These are phyloP conservation scores for Cladosporium colombiae DNA, from an alignment of 2,329 filamentous ascomycete species.

Conservation along the genomic window DNA sequence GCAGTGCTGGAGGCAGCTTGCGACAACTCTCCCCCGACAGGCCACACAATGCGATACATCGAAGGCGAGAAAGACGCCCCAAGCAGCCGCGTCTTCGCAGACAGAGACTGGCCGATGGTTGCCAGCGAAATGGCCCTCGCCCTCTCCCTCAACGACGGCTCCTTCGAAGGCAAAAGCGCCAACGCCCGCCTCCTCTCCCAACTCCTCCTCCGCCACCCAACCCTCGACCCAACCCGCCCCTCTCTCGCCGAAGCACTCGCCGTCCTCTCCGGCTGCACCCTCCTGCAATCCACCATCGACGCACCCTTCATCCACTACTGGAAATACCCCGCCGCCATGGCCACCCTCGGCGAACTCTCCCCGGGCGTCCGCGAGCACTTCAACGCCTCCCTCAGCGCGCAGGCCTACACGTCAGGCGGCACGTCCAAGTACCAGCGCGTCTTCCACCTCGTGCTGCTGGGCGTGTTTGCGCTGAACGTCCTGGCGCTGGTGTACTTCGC, in stretches of 20 bases:
- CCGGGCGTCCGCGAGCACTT: constrained; percentile 59
- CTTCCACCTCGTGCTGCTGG: constrained; percentile 66
- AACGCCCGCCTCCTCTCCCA: constrained; percentile 49
- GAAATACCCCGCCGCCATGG: too few species aligned
- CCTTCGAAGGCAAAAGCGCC: constrained; percentile 45
- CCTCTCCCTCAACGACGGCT: constrained; percentile 46
- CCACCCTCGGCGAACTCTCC: too few species aligned
- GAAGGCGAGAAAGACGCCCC: constrained; percentile 55
- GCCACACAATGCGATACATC: constrained; percentile 53
- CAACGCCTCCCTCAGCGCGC: constrained; percentile 62
- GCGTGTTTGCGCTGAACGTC: constrained; percentile 68
- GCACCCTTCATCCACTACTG: constrained; percentile 60
- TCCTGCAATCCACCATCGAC: constrained; percentile 61
- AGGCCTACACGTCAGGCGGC: constrained; percentile 71
- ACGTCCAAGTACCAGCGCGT: constrained; percentile 60
- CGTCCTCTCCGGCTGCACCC: constrained; percentile 66
- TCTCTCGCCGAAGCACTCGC: constrained; percentile 74
- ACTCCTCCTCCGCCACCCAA: constrained; percentile 40
- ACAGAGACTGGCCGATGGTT: constrained; percentile 47
- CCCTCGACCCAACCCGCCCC: constrained; percentile 57
- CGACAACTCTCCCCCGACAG: constrained; percentile 46
- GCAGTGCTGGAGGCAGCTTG: constrained; percentile 63
- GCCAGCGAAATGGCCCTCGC: constrained; percentile 42
- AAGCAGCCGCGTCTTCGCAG: constrained; percentile 46
- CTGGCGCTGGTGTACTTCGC: constrained; percentile 66